A percentile compares a stretch with the other conserved stretches of the same genome.
Conservation (phyloP, 192 early-diverging fungal genomes). For the Martensiomyces pterosporus region DNA sequence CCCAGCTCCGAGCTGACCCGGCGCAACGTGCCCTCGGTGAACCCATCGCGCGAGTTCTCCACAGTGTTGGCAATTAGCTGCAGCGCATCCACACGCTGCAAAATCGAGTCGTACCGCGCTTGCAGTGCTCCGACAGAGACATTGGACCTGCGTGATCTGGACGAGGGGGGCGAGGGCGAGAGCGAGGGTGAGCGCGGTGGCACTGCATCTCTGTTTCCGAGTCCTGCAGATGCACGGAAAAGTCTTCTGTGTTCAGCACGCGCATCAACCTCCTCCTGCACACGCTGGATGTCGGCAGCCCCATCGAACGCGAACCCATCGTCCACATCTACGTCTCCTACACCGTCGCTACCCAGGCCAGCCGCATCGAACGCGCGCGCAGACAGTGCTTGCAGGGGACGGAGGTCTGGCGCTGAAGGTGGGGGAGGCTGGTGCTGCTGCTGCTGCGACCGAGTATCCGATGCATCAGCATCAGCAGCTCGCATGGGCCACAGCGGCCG, state of each 20-base stretch:
- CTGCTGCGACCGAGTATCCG: no score
- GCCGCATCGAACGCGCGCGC: not conserved
- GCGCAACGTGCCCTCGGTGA: constrained; percentile 30
- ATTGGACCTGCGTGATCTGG: not conserved
- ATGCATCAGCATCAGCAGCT: not conserved
- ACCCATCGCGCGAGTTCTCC: constrained; percentile 47
- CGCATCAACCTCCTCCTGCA: constrained; percentile 31
- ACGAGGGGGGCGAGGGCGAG: not conserved
- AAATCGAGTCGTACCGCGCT: constrained; percentile 20
- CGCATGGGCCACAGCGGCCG: constrained; percentile 7
- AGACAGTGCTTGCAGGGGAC: no score
- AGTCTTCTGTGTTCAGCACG: not conserved
- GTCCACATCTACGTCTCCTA: constrained; percentile 4
- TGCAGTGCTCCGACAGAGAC: constrained; percentile 1
- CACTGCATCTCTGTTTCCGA: not conserved
- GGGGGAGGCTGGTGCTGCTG: no score
- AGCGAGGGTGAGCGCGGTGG: not conserved
- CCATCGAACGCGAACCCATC: constrained; percentile 45
- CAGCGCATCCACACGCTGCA: constrained; percentile 31
- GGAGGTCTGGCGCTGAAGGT: no score
- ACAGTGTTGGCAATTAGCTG: constrained; percentile 47
- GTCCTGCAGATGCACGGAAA: not conserved
- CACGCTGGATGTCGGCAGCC: constrained; percentile 41
- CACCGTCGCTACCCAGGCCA: constrained; percentile 1
- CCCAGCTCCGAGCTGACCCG: constrained; percentile 44